These are phyloP conservation scores for Globisporangium nodosum DNA, from an alignment of 352 stramenopile species.

Conservation along the genomic window DNA sequence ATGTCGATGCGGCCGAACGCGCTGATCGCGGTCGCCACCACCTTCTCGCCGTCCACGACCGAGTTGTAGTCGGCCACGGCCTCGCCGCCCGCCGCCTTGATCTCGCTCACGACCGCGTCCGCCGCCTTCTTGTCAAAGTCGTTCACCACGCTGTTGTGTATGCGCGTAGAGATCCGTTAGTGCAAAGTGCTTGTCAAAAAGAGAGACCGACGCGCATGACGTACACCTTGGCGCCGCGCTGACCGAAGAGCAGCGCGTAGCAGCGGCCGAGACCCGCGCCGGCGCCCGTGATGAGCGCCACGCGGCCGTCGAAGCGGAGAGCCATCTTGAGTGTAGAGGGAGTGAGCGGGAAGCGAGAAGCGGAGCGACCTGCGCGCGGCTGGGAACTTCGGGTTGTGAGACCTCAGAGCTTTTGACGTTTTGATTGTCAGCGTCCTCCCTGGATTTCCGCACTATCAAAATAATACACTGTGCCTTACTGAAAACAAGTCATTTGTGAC, in stretches of 20 bases:
- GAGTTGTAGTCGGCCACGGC: conserved; percentile 83
- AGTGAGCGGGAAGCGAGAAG: conserved; percentile 6
- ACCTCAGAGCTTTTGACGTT: not conserved
- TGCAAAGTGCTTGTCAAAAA: not conserved
- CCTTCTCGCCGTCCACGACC: conserved; percentile 78
- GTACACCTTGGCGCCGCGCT: conserved; percentile 79
- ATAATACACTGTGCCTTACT: not conserved
- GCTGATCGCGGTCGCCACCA: conserved; percentile 68
- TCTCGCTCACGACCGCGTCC: conserved; percentile 72
- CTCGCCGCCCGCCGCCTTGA: conserved; percentile 62
- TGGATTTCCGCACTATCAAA: not conserved
- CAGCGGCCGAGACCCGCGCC: conserved; percentile 66
- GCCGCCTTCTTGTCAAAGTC: conserved; percentile 61
- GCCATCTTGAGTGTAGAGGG: conserved; percentile 17
- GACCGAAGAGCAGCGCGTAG: conserved; percentile 69
- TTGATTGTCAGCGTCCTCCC: not conserved
- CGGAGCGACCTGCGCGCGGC: not conserved
- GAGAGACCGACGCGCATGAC: conserved; percentile 11
- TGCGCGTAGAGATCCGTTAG: not conserved
- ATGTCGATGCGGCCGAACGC: conserved; percentile 76
- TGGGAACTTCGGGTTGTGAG: conserved; percentile 8
- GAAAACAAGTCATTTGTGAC: not conserved
- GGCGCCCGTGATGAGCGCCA: conserved; percentile 77
- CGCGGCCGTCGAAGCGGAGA: conserved; percentile 70
- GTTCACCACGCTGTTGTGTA: conserved; percentile 66